Evolutionary conservation across 306 rosid species (phyloP).

Genomic region (Boehmeria nivea): DNA sequence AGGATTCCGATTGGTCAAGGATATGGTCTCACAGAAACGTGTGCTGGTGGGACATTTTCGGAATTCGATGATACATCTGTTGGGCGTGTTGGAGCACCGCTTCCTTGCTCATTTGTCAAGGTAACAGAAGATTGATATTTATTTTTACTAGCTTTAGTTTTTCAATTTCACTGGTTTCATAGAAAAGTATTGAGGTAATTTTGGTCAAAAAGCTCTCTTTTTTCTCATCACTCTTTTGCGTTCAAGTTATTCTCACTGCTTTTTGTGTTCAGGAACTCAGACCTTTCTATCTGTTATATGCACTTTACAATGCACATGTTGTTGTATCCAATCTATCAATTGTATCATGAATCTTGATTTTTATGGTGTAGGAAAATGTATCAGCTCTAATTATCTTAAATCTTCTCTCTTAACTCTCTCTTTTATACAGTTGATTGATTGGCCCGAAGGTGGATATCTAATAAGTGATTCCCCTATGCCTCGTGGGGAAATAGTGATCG

Average conservation of each 20-base stretch:
- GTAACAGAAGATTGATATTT: constrained; percentile 25
- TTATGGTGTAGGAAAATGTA: too few species aligned
- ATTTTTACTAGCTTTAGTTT: not conserved
- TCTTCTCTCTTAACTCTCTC: constrained; percentile 10
- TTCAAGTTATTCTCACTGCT: not conserved
- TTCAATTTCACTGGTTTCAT: not conserved
- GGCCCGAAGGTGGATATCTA: constrained; percentile 96
- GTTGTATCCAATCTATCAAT: not conserved
- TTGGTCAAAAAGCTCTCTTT: not conserved
- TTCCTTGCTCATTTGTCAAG: constrained; percentile 89
- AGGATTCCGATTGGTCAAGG: constrained; percentile 96
- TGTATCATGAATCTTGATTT: not conserved
- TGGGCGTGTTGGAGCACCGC: constrained; percentile 96
- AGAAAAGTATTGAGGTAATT: not conserved
- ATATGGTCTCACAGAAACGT: constrained; percentile 96
- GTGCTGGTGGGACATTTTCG: constrained; percentile 89
- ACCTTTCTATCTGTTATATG: not conserved
- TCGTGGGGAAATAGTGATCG: constrained; percentile 90
- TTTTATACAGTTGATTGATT: constrained; percentile 65
- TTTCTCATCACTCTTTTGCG: not conserved
- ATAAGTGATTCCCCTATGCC: constrained; percentile 65
- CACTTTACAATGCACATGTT: too few species aligned
- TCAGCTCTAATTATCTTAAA: not conserved
- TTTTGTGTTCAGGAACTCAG: not conserved
- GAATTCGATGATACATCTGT: constrained; percentile 86